Conservation (phyloP, 1,284 basidiomycete genomes). For the Sutorius eximius region DNA sequence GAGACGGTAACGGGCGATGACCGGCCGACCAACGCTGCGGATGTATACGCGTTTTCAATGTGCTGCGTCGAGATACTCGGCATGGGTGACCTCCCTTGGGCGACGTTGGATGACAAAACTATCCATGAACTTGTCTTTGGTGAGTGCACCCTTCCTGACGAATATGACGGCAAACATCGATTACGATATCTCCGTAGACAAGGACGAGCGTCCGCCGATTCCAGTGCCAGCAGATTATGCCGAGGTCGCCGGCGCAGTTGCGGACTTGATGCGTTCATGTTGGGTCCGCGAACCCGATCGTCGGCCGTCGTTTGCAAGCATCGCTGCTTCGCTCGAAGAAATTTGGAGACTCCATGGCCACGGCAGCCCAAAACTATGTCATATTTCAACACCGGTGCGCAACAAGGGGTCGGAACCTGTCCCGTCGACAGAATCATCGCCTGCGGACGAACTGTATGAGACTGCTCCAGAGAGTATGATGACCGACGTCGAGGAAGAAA, state of each 20-base stretch:
- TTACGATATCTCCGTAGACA: slow-evolving; percentile 38
- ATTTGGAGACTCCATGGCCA: slow-evolving; percentile 19
- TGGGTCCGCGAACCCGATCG: slow-evolving; percentile 48
- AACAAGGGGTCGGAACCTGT: neutral
- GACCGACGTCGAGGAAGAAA: slow-evolving; percentile 14
- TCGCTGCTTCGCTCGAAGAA: slow-evolving; percentile 43
- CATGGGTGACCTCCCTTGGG: slow-evolving; percentile 65
- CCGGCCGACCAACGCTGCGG: slow-evolving; percentile 61
- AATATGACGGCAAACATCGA: neutral
- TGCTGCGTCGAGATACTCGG: slow-evolving; percentile 68
- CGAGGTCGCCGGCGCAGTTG: slow-evolving; percentile 22
- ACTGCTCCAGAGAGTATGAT: slow-evolving; percentile 29
- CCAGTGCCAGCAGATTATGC: slow-evolving; percentile 36
- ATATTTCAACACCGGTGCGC: neutral
- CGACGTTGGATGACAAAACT: slow-evolving; percentile 53
- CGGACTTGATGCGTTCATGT: slow-evolving; percentile 46
- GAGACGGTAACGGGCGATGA: slow-evolving; percentile 67
- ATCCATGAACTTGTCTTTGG: slow-evolving; percentile 62
- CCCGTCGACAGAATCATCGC: slow-evolving; percentile 20
- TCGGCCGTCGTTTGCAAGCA: slow-evolving; percentile 50
- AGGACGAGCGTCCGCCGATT: slow-evolving; percentile 54
- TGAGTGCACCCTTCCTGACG: slow-evolving; percentile 33
- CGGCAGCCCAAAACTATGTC: neutral
- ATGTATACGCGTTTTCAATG: slow-evolving; percentile 76
- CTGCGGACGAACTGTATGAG: slow-evolving; percentile 28